These are phyloP conservation scores for Zoysia japonica DNA, from an alignment of 176 grass and related monocot species.

Conservation along the genomic window DNA sequence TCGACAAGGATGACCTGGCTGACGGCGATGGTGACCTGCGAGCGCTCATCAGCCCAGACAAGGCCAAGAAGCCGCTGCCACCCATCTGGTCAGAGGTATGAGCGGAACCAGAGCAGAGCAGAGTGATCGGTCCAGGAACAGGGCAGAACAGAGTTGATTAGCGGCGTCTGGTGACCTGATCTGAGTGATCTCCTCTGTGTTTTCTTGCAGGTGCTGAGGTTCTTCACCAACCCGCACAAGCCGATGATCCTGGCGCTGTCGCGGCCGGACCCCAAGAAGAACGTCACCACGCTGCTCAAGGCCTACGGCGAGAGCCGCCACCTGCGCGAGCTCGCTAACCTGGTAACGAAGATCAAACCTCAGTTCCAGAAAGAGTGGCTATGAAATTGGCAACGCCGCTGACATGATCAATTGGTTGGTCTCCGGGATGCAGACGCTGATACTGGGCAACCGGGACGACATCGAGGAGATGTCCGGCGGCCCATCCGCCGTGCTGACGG, in stretches of 20 bases:
- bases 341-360: slow-evolving; percentile 37
- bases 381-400: not conserved
- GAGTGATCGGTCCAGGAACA: not conserved
- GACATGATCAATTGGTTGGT: not conserved
- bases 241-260: slow-evolving; percentile 96
- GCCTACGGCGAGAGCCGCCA: slow-evolving; percentile 81
- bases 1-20: slow-evolving; percentile 53
- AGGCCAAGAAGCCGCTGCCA: slow-evolving; percentile 67
- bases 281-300: slow-evolving; percentile 90
- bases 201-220: slow-evolving; percentile 60
- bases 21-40: slow-evolving; percentile 67
- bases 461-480: slow-evolving; percentile 90
- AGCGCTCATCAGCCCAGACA: slow-evolving; percentile 49
- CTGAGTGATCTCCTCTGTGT: not conserved
- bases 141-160: not conserved
- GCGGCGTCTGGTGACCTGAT: not conserved
- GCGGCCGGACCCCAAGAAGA: slow-evolving; percentile 95
- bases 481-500: slow-evolving; percentile 56
- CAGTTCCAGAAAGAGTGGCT: not conserved
- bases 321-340: slow-evolving; percentile 82
- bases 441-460: slow-evolving; percentile 90
- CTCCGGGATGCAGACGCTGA: slow-evolving; percentile 59
- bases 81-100: slow-evolving; percentile 89
- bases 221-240: slow-evolving; percentile 93
- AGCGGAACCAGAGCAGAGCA: not conserved